A percentile compares a stretch with the other conserved stretches of the same genome.
phyloP scores from a whole-genome alignment of 768 basidiomycete species.

The Hebeloma cylindrosporum region DNA sequence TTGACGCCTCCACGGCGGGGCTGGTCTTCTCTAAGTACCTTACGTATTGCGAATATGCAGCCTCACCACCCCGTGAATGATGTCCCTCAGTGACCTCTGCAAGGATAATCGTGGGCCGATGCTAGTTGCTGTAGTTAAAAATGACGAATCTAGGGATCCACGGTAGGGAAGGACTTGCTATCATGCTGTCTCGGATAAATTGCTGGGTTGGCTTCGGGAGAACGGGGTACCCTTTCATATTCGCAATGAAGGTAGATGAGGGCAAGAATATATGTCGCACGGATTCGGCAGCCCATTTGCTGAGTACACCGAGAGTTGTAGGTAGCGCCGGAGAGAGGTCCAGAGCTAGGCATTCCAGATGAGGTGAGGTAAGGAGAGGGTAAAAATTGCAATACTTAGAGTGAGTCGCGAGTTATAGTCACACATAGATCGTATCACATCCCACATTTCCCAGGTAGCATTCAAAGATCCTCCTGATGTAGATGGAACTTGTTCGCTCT shows the following conservation, averaged over 20 bases:
- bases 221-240: constrained; percentile 95
- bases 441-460: constrained; percentile 98
- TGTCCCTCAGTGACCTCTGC: constrained; percentile 60
- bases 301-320: constrained; percentile 68
- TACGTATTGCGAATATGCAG: constrained; percentile 89
- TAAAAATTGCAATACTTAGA: constrained; percentile 46
- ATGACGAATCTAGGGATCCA: constrained; percentile 17
- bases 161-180: constrained; percentile 46
- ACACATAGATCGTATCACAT: constrained; percentile 87
- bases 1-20: constrained; percentile 59
- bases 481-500: constrained; percentile 29
- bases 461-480: constrained; percentile 59
- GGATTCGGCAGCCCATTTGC: constrained; percentile 92
- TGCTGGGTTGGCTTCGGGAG: constrained; percentile 90
- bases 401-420: constrained; percentile 76
- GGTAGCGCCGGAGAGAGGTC: constrained; percentile 91
- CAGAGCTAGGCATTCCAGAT: constrained; percentile 68
- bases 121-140: constrained; percentile 46
- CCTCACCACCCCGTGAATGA: constrained; percentile 81
- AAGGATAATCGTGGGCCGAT: constrained; percentile 82
- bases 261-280: constrained; percentile 89
- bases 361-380: not conserved
- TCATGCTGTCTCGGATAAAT: constrained; percentile 89
- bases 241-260: constrained; percentile 89
- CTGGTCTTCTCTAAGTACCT: constrained; percentile 82